Evolutionary conservation across 1,139 yeast genomes (phyloP).

Genomic region (Candida smagusa): DNA sequence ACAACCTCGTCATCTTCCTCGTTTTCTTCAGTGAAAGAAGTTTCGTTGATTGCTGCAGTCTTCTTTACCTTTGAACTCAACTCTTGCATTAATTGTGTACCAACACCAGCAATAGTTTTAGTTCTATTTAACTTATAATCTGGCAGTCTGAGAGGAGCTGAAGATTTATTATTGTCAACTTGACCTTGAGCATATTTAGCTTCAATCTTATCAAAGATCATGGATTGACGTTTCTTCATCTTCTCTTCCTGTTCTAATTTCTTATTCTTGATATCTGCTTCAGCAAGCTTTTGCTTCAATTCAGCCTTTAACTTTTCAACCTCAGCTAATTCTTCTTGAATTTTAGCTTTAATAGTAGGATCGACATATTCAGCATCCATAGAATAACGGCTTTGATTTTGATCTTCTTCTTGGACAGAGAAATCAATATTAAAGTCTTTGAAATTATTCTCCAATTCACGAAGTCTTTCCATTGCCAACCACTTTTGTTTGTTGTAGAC

Average conservation of each 20-base stretch:
- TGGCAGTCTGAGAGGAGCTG: conserved; percentile 3
- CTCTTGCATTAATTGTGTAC: conserved; percentile 58
- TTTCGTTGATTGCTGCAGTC: conserved; percentile 20
- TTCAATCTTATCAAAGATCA: conserved; percentile 34
- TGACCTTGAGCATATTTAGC: conserved; percentile 51
- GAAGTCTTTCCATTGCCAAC: conserved; percentile 65
- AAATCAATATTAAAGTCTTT: conserved; percentile 61
- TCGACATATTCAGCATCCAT: conserved; percentile 25
- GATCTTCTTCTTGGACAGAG: conserved; percentile 21
- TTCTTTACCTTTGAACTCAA: conserved; percentile 49
- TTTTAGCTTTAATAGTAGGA: conserved; percentile 32
- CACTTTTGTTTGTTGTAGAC: conserved; percentile 55
- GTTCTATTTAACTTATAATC: conserved; percentile 28
- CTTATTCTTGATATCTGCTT: conserved; percentile 9
- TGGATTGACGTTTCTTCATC: conserved; percentile 17
- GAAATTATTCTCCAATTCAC: conserved; percentile 59
- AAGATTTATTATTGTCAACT: conserved; percentile 2
- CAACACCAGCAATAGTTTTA: conserved; percentile 39
- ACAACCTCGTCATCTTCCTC: neutral
- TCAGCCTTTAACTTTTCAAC: conserved; percentile 45
- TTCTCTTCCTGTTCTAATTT: conserved; percentile 4
- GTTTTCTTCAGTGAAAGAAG: conserved; percentile 18
- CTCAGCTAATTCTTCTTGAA: conserved; percentile 44
- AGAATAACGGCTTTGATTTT: conserved; percentile 5
- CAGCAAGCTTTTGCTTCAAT: conserved; percentile 33